Conservation (phyloP, 768 basidiomycete genomes). For the Tricholomella constricta region DNA sequence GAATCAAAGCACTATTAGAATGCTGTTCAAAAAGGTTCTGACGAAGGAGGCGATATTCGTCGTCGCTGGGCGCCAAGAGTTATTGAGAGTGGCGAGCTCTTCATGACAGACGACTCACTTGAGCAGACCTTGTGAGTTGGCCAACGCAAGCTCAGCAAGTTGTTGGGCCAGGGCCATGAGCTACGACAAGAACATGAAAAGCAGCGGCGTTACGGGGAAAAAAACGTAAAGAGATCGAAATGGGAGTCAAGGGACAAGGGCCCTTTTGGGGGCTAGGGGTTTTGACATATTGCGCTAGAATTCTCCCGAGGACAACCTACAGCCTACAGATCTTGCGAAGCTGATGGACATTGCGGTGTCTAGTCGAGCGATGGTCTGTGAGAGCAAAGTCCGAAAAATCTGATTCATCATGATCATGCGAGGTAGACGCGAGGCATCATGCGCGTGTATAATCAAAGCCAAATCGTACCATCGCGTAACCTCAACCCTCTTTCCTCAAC, state of each 20-base stretch:
- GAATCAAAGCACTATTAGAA: conserved; percentile 34
- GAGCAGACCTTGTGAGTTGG: conserved; percentile 67
- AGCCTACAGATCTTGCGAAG: conserved; percentile 14
- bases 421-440: too few species aligned
- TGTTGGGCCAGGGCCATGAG: conserved; percentile 58
- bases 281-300: not conserved
- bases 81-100: not conserved
- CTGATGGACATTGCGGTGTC: conserved; percentile 11
- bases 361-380: too few species aligned
- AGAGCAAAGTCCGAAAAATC: too few species aligned
- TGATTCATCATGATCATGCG: too few species aligned
- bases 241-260: not conserved
- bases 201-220: conserved; percentile 6
- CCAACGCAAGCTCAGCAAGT: conserved; percentile 66
- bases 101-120: conserved; percentile 41
- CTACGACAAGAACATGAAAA: conserved; percentile 22
- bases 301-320: not conserved
- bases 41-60: conserved; percentile 71
- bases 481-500: conserved; percentile 5
- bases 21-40: conserved; percentile 69
- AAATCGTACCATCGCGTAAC: conserved; percentile 6
- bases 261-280: not conserved
- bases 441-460: conserved; percentile 13
- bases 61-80: conserved; percentile 48
- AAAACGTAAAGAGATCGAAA: conserved; percentile 3